Evolutionary conservation across 2,329 filamentous ascomycete species (phyloP).

Genomic region (Talaromyces sp.): DNA sequence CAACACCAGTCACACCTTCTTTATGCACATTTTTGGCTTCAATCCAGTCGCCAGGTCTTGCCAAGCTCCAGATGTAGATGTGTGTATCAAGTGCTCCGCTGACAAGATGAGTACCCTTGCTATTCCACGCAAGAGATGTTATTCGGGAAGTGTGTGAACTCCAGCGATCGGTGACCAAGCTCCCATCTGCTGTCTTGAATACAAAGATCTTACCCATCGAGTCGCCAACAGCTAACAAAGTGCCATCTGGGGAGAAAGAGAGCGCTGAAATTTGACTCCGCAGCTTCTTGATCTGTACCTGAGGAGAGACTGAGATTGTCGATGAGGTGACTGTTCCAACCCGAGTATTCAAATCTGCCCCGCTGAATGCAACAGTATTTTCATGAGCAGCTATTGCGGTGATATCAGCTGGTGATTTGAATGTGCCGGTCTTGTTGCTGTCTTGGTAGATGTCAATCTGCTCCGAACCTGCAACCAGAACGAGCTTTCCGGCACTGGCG

Average conservation of each 20-base stretch:
- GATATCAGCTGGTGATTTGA: constrained; percentile 61
- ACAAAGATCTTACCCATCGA: constrained; percentile 82
- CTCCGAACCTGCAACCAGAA: constrained; percentile 59
- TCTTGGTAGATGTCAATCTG: constrained; percentile 60
- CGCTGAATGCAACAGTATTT: constrained; percentile 70
- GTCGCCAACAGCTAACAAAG: constrained; percentile 76
- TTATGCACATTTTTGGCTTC: constrained; percentile 89
- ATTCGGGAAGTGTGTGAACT: constrained; percentile 67
- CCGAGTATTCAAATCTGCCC: constrained; percentile 68
- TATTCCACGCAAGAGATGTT: constrained; percentile 72
- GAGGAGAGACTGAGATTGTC: constrained; percentile 51
- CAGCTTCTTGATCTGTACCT: constrained; percentile 62
- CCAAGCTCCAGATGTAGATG: constrained; percentile 85
- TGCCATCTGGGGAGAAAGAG: constrained; percentile 77
- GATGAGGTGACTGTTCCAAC: constrained; percentile 65
- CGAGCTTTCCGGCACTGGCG: constrained; percentile 49
- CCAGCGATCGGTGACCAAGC: constrained; percentile 76
- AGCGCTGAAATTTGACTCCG: constrained; percentile 72
- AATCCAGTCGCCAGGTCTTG: constrained; percentile 76
- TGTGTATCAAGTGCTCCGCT: constrained; percentile 89
- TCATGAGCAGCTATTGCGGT: constrained; percentile 69
- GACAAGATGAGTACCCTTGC: constrained; percentile 69
- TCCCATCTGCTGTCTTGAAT: constrained; percentile 65
- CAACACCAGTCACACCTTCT: constrained; percentile 85
- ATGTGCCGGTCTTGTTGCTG: constrained; percentile 56